Conservation (phyloP, 2,329 filamentous ascomycete species). For the Pestalotiopsis sp. region DNA sequence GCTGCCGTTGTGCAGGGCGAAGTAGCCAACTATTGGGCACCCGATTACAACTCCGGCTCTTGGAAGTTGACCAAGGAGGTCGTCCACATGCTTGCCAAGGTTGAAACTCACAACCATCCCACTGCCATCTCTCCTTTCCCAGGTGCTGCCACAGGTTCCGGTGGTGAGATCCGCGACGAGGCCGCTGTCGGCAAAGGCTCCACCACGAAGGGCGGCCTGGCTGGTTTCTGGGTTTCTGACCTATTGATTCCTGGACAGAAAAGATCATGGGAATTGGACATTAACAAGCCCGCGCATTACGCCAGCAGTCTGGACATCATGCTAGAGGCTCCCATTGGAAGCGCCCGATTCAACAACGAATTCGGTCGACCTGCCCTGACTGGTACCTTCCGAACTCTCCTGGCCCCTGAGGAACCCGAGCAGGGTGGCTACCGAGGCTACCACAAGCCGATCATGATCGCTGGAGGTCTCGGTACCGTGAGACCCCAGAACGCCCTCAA, state of each 20-base stretch:
- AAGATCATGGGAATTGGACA: conserved; percentile 87
- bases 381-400: conserved; percentile 89
- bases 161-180: conserved; percentile 90
- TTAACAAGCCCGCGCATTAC: conserved; percentile 88
- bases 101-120: conserved; percentile 95
- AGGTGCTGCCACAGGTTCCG: conserved; percentile 91
- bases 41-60: conserved; percentile 80
- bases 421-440: conserved; percentile 70
- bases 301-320: conserved; percentile 96
- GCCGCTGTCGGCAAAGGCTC: conserved; percentile 93
- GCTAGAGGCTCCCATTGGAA: conserved; percentile 94
- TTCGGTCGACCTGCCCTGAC: conserved; percentile 88
- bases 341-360: conserved; percentile 92
- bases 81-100: conserved; percentile 88
- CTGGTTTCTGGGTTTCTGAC: conserved; percentile 94
- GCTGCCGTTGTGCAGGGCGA: conserved; percentile 86
- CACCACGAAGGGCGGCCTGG: conserved; percentile 86
- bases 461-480: conserved; percentile 91
- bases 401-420: conserved; percentile 63
- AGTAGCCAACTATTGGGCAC: conserved; percentile 79
- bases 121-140: conserved; percentile 80
- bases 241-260: conserved; percentile 82
- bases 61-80: conserved; percentile 87
- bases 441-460: conserved; percentile 88
- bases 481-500: conserved; percentile 90